A percentile compares a stretch with the other conserved stretches of the same genome.
Evolutionary conservation across 257 asterid genomes (phyloP).

Genomic region (Eustoma russellianum): DNA sequence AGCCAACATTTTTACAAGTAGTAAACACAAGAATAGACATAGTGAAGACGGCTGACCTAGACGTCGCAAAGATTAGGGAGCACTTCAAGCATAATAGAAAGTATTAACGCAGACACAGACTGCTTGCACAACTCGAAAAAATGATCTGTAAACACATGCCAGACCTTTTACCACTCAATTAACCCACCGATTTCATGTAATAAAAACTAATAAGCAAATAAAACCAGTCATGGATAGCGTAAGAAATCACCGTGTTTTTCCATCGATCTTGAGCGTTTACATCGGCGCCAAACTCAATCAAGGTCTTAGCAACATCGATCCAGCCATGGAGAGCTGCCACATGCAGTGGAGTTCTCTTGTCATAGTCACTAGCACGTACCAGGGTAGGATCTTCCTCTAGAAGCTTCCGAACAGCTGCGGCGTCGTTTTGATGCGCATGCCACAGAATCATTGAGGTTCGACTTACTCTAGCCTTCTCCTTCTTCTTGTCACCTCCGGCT

Average conservation of each 20-base stretch:
- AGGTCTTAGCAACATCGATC: slow-evolving; percentile 75
- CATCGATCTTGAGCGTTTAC: slow-evolving; percentile 98
- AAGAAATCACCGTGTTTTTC: slow-evolving; percentile 65
- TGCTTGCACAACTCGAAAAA: no score
- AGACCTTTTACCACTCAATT: no score
- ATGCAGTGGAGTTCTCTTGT: slow-evolving; percentile 84
- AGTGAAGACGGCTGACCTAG: no score
- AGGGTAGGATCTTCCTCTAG: slow-evolving; percentile 75
- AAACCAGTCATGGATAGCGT: not conserved
- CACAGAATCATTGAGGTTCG: slow-evolving; percentile 78
- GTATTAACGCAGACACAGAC: no score
- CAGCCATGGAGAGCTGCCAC: slow-evolving; percentile 94
- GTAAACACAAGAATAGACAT: no score
- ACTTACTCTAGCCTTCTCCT: slow-evolving; percentile 74
- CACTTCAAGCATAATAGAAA: no score
- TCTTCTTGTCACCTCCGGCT: slow-evolving; percentile 46
- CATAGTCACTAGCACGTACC: slow-evolving; percentile 80
- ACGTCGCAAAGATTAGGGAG: no score
- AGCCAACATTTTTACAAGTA: no score
- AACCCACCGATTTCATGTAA: no score
- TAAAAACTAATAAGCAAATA: no score
- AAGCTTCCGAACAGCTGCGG: slow-evolving; percentile 61
- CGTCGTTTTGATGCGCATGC: slow-evolving; percentile 95
- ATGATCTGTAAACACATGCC: no score
- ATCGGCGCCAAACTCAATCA: slow-evolving; percentile 65